Evolutionary conservation across 306 rosid species (phyloP), one percentile per base, ranked within the genome.

Genomic region (Neltuma alba): DNA sequence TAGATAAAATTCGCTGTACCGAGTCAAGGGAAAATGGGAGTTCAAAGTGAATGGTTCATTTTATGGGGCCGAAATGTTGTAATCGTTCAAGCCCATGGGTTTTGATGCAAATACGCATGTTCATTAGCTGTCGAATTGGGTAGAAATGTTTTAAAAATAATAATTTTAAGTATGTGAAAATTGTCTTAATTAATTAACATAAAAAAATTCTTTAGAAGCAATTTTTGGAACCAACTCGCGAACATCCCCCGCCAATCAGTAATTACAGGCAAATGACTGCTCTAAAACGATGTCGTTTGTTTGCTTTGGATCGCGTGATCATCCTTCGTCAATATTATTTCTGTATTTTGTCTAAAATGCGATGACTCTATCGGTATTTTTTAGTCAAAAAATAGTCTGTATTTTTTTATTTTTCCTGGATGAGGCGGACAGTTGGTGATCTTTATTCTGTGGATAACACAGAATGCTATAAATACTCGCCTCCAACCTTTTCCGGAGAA

Each of bases 371-470:
- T n/a, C n/a, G n/a, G n/a, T n/a, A n/a, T n/a, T n/a, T n/a, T n/a
- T n/a, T n/a, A n/a, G n/a, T n/a, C n/a, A n/a, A n/a, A n/a, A n/a
- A n/a, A n/a, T n/a, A n/a, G n/a, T n/a, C 30, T 21, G 30, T n/a
- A 21, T 54, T n/a, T 54, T n/a, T 54, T 2, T n/a, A 52, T 8
- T 57, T 41, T 15, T 69, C 23, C 3, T 25, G 10, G 5, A 70
- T 5, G 76, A 16, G n/a, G 25, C 1, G 33, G 40, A 15, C 36
- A 25, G 60, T 4, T 27, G 41, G 27, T 27, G 47, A 64, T 76
- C 61, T 15, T 48, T 61, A 68, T 77, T 81, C 30, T 80, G 87
- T 83, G 87, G 83, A 54, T 64, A 62, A 67, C 58, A 76, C 10
- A 6, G 62, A 38, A 18, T 15, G 72, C 45, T 8, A 18, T 8